phyloP scores from a whole-genome alignment of 2,329 filamentous ascomycete species.

The Fusarium austroafricanum region DNA sequence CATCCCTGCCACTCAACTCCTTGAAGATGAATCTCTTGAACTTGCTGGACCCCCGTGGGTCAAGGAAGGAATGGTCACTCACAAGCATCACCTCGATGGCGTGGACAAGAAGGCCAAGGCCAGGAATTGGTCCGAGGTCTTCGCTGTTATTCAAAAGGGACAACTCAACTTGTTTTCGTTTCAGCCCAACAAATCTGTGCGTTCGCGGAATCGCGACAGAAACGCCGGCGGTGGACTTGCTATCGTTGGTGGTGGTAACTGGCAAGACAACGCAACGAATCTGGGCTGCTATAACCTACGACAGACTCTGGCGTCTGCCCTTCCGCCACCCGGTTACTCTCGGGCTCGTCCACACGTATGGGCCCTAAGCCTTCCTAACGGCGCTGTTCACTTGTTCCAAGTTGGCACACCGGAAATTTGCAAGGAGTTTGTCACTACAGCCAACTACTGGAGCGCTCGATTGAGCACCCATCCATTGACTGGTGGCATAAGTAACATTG shows the following conservation, averaged over 20 bases:
- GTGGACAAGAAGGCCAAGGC: conserved; percentile 94
- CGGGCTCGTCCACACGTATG: conserved; percentile 91
- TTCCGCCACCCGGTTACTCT: conserved; percentile 93
- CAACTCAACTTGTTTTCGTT: conserved; percentile 96
- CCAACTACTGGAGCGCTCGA: conserved; percentile 97
- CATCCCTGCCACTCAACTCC: conserved; percentile 69
- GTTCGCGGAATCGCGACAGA: conserved; percentile 71
- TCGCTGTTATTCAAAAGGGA: conserved; percentile 95
- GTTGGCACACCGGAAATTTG: conserved; percentile 95
- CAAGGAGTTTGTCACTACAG: conserved; percentile 91
- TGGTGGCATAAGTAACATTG: conserved; percentile 94
- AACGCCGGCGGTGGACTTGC: conserved; percentile 63
- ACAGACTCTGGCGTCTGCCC: conserved; percentile 89
- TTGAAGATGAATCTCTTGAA: conserved; percentile 93
- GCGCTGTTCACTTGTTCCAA: conserved; percentile 97
- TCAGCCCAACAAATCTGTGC: conserved; percentile 79
- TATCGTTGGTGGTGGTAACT: conserved; percentile 94
- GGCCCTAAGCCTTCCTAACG: conserved; percentile 90
- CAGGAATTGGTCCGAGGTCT: conserved; percentile 93
- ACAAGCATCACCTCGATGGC: conserved; percentile 95
- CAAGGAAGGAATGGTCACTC: conserved; percentile 94
- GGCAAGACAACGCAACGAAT: conserved; percentile 95
- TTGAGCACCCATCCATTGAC: conserved; percentile 93
- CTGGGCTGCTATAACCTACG: conserved; percentile 88
- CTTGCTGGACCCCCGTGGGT: conserved; percentile 96